Conservation (phyloP, 2,329 filamentous ascomycete species). For the Ceratocystis eucalypticola region DNA sequence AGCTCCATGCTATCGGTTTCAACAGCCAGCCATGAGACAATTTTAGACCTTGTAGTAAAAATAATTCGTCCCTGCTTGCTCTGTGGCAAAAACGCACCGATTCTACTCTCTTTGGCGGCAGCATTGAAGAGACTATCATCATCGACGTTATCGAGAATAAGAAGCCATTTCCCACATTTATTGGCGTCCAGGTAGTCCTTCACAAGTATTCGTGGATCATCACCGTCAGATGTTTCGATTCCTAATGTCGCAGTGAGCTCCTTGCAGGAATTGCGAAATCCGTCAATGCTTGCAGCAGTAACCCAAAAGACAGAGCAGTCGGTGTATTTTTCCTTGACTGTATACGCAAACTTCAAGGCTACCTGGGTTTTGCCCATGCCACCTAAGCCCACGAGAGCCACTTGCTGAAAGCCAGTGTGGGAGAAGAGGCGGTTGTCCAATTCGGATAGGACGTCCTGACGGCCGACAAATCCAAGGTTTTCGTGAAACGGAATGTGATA, state of each 20-base stretch:
- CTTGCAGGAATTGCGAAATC: not conserved
- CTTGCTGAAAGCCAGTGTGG: not conserved
- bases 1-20: not conserved
- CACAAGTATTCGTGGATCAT: slow-evolving; percentile 13
- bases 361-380: not conserved
- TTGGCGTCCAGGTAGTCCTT: slow-evolving; percentile 20
- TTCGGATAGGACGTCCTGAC: not conserved
- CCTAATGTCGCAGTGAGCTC: not conserved
- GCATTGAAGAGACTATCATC: slow-evolving; percentile 3
- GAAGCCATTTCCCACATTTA: slow-evolving; percentile 22
- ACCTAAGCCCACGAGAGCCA: not conserved
- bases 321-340: not conserved
- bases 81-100: slow-evolving; percentile 24
- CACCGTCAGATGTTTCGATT: not conserved
- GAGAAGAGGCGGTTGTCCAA: not conserved
- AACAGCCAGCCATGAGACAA: not conserved
- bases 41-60: slow-evolving; percentile 4
- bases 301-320: slow-evolving; percentile 4
- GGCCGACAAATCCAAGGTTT: not conserved
- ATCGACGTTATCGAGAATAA: slow-evolving; percentile 23
- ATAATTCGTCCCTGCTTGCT: slow-evolving; percentile 13
- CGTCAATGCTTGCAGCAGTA: not conserved
- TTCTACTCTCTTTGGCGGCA: not conserved
- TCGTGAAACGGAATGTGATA: not conserved
- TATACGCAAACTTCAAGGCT: not conserved